A percentile compares a stretch with the other conserved stretches of the same genome.
Evolutionary conservation across 768 basidiomycete species (phyloP).

Genomic region (Baorangia bicolor): DNA sequence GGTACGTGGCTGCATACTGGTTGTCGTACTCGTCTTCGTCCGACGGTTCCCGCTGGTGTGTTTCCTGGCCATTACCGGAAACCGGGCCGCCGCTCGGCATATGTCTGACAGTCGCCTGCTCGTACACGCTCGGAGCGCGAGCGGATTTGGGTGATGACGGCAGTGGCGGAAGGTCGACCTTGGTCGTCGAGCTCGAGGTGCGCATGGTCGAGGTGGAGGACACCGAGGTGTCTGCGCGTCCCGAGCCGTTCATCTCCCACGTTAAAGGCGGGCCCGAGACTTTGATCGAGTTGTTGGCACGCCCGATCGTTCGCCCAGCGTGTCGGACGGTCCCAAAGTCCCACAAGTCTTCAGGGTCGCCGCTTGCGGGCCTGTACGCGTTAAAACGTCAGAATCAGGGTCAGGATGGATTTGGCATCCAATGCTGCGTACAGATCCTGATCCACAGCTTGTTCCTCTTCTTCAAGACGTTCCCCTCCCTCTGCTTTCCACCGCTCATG

Average conservation of each 20-base stretch:
- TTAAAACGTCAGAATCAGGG: background rate
- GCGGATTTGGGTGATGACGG: slow-evolving; percentile 41
- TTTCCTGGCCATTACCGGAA: slow-evolving; percentile 28
- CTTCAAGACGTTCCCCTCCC: slow-evolving; percentile 73
- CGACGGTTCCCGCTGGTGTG: slow-evolving; percentile 47
- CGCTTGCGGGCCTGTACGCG: slow-evolving; percentile 45
- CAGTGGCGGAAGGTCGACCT: slow-evolving; percentile 62
- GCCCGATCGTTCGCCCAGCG: slow-evolving; percentile 67
- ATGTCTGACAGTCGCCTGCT: slow-evolving; percentile 71
- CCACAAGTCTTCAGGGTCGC: slow-evolving; percentile 85
- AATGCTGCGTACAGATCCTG: slow-evolving; percentile 59
- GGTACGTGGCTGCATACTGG: slow-evolving; percentile 50
- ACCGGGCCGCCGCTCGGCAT: slow-evolving; percentile 37
- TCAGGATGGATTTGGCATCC: background rate
- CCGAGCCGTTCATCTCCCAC: slow-evolving; percentile 73
- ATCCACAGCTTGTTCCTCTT: slow-evolving; percentile 60
- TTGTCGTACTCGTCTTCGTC: slow-evolving; percentile 70
- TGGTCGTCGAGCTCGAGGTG: slow-evolving; percentile 45
- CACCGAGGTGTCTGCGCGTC: slow-evolving; percentile 39
- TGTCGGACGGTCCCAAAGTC: slow-evolving; percentile 96
- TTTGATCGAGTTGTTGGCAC: slow-evolving; percentile 52
- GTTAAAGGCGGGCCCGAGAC: slow-evolving; percentile 68
- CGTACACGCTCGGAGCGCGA: slow-evolving; percentile 38
- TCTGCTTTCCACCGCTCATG: slow-evolving; percentile 93
- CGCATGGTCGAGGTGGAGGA: slow-evolving; percentile 34